Evolutionary conservation across 805 yeast genomes (phyloP).

Genomic region (Candida caryicola): DNA sequence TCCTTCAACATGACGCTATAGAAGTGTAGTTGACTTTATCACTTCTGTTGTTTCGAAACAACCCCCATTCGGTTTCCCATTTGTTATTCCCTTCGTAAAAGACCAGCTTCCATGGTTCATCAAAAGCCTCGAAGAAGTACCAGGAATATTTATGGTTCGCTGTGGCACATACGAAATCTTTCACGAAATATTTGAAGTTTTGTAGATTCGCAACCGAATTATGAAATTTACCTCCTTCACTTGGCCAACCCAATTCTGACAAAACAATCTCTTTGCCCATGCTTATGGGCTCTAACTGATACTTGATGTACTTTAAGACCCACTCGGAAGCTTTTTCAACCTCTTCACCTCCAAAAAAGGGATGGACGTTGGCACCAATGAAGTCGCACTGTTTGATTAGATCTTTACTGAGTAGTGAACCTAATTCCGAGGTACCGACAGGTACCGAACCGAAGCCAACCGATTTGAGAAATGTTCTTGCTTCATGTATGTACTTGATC

Average conservation of each 20-base stretch:
- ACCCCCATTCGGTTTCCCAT: slow-evolving; percentile 77
- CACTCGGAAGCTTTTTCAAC: slow-evolving; percentile 50
- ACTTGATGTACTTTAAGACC: slow-evolving; percentile 47
- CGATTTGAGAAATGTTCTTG: slow-evolving; percentile 35
- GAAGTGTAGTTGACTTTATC: too few relatives aligned
- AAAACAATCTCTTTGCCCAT: slow-evolving; percentile 37
- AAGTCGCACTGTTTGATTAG: slow-evolving; percentile 49
- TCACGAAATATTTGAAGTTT: slow-evolving; percentile 47
- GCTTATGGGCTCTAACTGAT: slow-evolving; percentile 41
- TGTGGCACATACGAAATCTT: slow-evolving; percentile 50
- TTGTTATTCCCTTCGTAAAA: slow-evolving; percentile 45
- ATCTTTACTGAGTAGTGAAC: slow-evolving; percentile 41
- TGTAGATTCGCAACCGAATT: slow-evolving; percentile 46
- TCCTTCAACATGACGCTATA: too few relatives aligned
- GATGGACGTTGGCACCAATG: slow-evolving; percentile 63
- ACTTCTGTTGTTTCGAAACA: slow-evolving; percentile 49
- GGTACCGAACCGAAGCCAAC: slow-evolving; percentile 39
- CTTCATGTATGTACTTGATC: slow-evolving; percentile 39
- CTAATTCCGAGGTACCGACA: slow-evolving; percentile 64
- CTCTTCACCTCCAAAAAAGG: slow-evolving; percentile 60
- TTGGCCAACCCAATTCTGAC: slow-evolving; percentile 76
- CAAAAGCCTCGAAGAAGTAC: slow-evolving; percentile 69
- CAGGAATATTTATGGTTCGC: slow-evolving; percentile 40
- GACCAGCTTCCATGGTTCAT: slow-evolving; percentile 65
- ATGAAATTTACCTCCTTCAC: slow-evolving; percentile 50